Conservation (phyloP, 148 eudicot genomes). For the Amaranthus cruentus region DNA sequence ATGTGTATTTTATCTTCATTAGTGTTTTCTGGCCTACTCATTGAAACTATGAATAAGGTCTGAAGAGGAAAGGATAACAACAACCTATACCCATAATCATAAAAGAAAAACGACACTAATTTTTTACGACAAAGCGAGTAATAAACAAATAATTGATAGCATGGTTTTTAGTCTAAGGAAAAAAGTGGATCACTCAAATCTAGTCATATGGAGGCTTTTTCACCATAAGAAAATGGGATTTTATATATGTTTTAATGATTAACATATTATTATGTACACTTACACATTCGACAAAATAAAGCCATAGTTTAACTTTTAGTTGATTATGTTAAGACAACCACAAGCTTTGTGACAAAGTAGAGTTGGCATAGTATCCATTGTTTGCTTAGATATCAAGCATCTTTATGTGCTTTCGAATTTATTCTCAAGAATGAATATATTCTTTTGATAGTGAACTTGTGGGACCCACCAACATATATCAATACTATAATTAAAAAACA, state of each 20-base stretch:
- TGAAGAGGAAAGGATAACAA: too few species aligned
- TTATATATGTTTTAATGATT: not conserved
- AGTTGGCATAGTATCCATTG: conserved; percentile 20
- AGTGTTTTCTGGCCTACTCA: too few species aligned
- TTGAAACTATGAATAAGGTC: too few species aligned
- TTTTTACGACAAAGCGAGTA: too few species aligned
- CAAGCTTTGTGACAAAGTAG: conserved; percentile 4
- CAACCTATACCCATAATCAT: too few species aligned
- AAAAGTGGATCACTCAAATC: not conserved
- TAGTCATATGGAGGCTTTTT: not conserved
- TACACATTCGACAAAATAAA: conserved; percentile 1
- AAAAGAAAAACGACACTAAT: too few species aligned
- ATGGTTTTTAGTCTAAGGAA: not conserved
- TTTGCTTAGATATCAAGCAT: conserved; percentile 32
- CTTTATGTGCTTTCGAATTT: conserved; percentile 31
- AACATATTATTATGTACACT: not conserved
- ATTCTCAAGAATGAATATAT: conserved; percentile 30
- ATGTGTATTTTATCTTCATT: too few species aligned
- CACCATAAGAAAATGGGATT: not conserved
- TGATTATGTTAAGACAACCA: conserved; percentile 15
- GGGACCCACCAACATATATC: conserved; percentile 8
- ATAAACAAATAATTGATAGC: not conserved
- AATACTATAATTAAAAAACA: too few species aligned
- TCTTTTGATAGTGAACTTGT: conserved; percentile 10
- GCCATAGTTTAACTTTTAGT: conserved; percentile 17